A percentile compares a stretch with the other conserved stretches of the same genome.
phyloP scores from a whole-genome alignment of 1,139 yeast species.

The Yamadazyma blattariae region DNA sequence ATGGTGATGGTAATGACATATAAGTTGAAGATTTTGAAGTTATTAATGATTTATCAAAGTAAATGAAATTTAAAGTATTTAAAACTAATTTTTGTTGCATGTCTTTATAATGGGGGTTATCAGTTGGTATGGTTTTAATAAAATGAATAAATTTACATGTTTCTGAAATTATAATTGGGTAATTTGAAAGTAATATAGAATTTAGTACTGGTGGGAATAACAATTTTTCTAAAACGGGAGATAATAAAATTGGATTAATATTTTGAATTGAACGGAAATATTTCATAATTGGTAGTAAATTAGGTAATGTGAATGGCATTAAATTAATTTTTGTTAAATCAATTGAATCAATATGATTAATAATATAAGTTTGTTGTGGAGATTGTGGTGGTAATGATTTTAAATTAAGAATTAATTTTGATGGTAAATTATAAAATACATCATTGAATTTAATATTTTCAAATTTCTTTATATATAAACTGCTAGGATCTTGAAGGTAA shows the following conservation, averaged over 20 bases:
- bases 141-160: constrained; percentile 48
- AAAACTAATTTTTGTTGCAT: constrained; percentile 53
- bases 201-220: constrained; percentile 9
- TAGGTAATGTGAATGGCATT: too few relatives aligned
- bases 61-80: constrained; percentile 59
- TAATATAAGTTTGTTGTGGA: too few relatives aligned
- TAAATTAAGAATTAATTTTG: background rate
- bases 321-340: too few relatives aligned
- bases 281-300: too few relatives aligned
- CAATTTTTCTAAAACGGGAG: too few relatives aligned
- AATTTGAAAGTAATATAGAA: constrained; percentile 10
- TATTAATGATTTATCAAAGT: constrained; percentile 52
- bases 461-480: too few relatives aligned
- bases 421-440: background rate
- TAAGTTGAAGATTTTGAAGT: constrained; percentile 21
- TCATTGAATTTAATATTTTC: background rate
- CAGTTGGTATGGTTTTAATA: constrained; percentile 29
- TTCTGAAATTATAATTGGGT: constrained; percentile 44
- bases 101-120: constrained; percentile 16
- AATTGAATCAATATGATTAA: too few relatives aligned
- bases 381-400: too few relatives aligned
- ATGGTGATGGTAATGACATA: constrained; percentile 38
- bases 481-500: too few relatives aligned
- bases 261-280: too few relatives aligned
- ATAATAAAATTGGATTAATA: too few relatives aligned